Evolutionary conservation across 257 asterid genomes (phyloP), one percentile per base, ranked within the genome.

Genomic region (Penstemon barbatus): DNA sequence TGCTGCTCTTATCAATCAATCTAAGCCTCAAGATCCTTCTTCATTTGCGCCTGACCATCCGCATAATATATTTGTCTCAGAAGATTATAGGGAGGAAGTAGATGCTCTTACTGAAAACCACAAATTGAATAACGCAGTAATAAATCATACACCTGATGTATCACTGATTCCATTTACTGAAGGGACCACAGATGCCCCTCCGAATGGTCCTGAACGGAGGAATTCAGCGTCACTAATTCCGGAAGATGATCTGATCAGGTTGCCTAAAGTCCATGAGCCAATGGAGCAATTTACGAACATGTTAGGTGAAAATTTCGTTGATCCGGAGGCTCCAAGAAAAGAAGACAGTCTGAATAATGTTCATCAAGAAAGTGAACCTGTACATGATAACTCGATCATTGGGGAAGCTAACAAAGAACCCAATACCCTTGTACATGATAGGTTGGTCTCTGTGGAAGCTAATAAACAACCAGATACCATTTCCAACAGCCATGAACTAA

Each of bases 1-100:
- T 65, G 99, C 97, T 64, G 96, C 92, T 59, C 90, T 94, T 63
- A 87, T 91, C 68, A 87, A 84, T 74, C 97, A 87, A 61, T 81
- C 97, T 52, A 89, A 84, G 71, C 82, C 87, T 71, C 82, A 88
- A 10, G 97, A 88, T 63, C 82, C 80, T 69, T 64, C 79, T 65
- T 25, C 78, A 59, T 80, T 71, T 61, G 75, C 75, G 5, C 71
- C 78, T 48, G 87, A 81, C 48, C 75, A 72, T 70, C 75, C 81
- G 40, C 78, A 63, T 18, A 75, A 75, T 82, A 69, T 70, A 39
- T 76, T 84, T 67, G 71, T 63, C 56, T 75, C 84, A 5, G 88
- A 76, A 68, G 81, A 63, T 67, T 71, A 71, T 69, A 72, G 69
- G n/a, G 84, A 77, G 66, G 33, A 25, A 25, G 79, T 71, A 52